Conservation (phyloP, 148 eudicot genomes). For the Fallopia convolvulus region DNA sequence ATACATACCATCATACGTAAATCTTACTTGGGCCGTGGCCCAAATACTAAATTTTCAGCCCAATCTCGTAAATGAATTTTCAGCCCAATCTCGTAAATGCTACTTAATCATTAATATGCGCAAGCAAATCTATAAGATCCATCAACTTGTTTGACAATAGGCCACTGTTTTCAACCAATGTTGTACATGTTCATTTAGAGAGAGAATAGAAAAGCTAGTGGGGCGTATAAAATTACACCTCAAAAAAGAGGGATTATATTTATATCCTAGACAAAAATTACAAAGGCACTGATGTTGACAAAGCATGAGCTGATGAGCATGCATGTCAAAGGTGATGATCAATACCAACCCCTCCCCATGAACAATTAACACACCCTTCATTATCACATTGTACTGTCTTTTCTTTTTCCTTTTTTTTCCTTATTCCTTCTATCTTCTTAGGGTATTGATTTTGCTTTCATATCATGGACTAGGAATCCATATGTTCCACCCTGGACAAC, state of each 20-base stretch:
- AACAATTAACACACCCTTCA: background rate
- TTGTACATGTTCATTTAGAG: no score
- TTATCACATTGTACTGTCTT: slow-evolving; percentile 5
- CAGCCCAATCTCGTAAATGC: background rate
- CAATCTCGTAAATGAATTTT: background rate
- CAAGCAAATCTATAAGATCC: no score
- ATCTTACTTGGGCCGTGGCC: background rate
- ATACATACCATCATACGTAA: background rate
- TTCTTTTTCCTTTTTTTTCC: background rate
- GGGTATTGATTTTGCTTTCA: background rate
- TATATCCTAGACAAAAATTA: background rate
- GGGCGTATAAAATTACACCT: no score
- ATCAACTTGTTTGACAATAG: no score
- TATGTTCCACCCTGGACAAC: background rate
- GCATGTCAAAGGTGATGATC: background rate
- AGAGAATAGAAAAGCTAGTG: no score
- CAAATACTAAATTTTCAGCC: background rate
- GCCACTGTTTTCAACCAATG: no score
- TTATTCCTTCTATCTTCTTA: background rate
- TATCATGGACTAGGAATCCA: background rate
- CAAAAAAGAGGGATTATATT: background rate
- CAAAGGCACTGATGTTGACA: slow-evolving; percentile 5
- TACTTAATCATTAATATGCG: no score
- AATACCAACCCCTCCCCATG: background rate
- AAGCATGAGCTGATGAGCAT: slow-evolving; percentile 6